A percentile compares a stretch with the other conserved stretches of the same genome.
Conservation (phyloP, 805 yeast genomes). For the Lipomyces yamanashiensis region DNA sequence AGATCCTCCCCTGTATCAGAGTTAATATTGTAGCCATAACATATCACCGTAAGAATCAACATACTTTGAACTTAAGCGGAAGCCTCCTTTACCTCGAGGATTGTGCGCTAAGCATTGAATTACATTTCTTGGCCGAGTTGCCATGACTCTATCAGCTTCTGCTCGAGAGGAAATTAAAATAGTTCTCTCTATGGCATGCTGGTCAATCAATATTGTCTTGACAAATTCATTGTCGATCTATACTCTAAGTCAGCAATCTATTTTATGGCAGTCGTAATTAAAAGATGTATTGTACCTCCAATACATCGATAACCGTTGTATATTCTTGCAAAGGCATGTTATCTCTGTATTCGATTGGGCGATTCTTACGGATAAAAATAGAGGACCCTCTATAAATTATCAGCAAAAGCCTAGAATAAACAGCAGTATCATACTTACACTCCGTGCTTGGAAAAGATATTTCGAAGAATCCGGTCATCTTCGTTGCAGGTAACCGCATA, state of each 20-base stretch:
- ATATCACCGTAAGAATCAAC: slow-evolving; percentile 1
- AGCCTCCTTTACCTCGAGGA: slow-evolving; percentile 52
- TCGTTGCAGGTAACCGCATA: slow-evolving; percentile 69
- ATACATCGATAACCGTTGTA: slow-evolving; percentile 62
- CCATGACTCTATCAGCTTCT: slow-evolving; percentile 56
- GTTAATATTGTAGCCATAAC: neutral
- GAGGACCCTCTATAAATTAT: slow-evolving; percentile 42
- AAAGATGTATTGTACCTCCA: slow-evolving; percentile 45
- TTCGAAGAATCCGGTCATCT: slow-evolving; percentile 53
- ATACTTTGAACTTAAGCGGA: slow-evolving; percentile 45
- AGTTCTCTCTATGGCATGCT: slow-evolving; percentile 58
- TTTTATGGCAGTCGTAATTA: neutral
- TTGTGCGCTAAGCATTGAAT: slow-evolving; percentile 51
- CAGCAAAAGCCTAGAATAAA: neutral
- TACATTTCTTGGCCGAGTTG: slow-evolving; percentile 49
- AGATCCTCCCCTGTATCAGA: slow-evolving; percentile 46
- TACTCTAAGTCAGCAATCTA: neutral
- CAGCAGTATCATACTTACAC: slow-evolving; percentile 44
- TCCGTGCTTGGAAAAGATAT: slow-evolving; percentile 25
- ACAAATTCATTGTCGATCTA: slow-evolving; percentile 57
- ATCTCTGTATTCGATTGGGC: slow-evolving; percentile 57
- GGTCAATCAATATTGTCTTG: slow-evolving; percentile 67
- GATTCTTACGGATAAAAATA: slow-evolving; percentile 59
- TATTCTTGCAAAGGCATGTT: slow-evolving; percentile 52
- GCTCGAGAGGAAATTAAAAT: slow-evolving; percentile 57